Percentiles rank a stretch among this genome's conserved stretches.
phyloP scores from a whole-genome alignment of 2,329 filamentous ascomycete species.

The Microcyclospora pomicola region DNA sequence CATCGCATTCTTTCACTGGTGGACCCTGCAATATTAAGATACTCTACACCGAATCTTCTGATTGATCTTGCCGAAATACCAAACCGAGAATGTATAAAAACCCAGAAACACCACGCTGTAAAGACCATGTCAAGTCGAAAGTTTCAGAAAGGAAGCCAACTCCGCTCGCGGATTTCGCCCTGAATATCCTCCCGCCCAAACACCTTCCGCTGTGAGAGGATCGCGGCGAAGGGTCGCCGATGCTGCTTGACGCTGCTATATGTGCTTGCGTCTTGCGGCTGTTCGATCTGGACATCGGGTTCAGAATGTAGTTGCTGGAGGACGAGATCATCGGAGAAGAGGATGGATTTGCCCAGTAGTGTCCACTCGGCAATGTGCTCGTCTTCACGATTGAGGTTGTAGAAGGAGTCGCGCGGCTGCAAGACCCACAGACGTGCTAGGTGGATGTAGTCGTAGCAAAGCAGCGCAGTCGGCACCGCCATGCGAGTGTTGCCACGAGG shows the following conservation, averaged over 20 bases:
- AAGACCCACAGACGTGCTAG: conserved; percentile 26
- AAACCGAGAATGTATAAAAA: too few species aligned
- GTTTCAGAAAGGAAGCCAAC: conserved; percentile 2
- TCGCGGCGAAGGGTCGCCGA: too few species aligned
- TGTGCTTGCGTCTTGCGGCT: too few species aligned
- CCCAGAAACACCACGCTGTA: too few species aligned
- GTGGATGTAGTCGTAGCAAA: conserved; percentile 20
- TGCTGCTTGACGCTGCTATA: too few species aligned
- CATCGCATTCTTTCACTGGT: too few species aligned
- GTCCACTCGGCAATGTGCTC: conserved; percentile 22
- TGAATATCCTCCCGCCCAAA: conserved; percentile 11
- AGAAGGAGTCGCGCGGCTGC: conserved; percentile 12
- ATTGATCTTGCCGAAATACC: too few species aligned
- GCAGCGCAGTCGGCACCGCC: conserved; percentile 17
- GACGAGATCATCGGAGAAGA: conserved; percentile 26
- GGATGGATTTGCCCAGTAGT: conserved; percentile 25
- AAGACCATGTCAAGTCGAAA: not conserved
- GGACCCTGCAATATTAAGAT: too few species aligned
- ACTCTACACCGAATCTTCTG: too few species aligned
- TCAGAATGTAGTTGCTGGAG: conserved; percentile 11
- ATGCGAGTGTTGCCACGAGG: conserved; percentile 13
- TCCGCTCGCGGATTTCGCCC: conserved; percentile 6
- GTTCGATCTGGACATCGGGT: conserved; percentile 9
- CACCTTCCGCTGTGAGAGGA: conserved; percentile 6
- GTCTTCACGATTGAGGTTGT: conserved; percentile 10